A percentile compares a stretch with the other conserved stretches of the same genome.
These are phyloP conservation scores for Xylaria sp. DNA, from an alignment of 2,329 filamentous ascomycete species.

Conservation along the genomic window DNA sequence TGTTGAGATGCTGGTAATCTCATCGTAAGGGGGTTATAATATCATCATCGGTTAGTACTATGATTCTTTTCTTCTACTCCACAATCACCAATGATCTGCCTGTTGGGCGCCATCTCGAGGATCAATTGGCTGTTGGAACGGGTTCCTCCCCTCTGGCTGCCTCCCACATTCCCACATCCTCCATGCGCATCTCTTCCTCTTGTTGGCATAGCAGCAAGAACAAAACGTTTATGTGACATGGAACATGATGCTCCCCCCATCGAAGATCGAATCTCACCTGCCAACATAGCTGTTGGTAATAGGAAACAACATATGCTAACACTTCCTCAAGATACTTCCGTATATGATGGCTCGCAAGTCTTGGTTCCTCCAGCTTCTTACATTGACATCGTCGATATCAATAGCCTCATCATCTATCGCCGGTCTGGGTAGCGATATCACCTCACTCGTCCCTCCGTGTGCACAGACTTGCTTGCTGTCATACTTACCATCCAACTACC, in stretches of 20 bases:
- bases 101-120: slow-evolving; percentile 13
- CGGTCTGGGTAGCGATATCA: slow-evolving; percentile 27
- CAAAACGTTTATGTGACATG: slow-evolving; percentile 15
- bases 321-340: slow-evolving; percentile 24
- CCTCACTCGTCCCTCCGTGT: slow-evolving; percentile 27
- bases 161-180: slow-evolving; percentile 7
- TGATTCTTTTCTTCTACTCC: slow-evolving; percentile 7
- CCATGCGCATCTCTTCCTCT: neutral
- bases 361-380: slow-evolving; percentile 24
- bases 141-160: slow-evolving; percentile 1
- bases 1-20: slow-evolving; percentile 35
- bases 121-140: slow-evolving; percentile 20
- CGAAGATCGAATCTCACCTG: slow-evolving; percentile 15
- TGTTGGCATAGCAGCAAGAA: slow-evolving; percentile 3
- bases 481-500: slow-evolving; percentile 59
- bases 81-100: no score
- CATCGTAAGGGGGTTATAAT: slow-evolving; percentile 21
- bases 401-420: slow-evolving; percentile 20
- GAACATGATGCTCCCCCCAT: slow-evolving; percentile 21
- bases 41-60: slow-evolving; percentile 32
- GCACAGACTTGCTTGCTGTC: slow-evolving; percentile 50
- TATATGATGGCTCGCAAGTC: slow-evolving; percentile 33
- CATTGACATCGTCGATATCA: slow-evolving; percentile 28
- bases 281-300: slow-evolving; percentile 14
- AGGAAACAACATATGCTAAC: slow-evolving; percentile 25